These are phyloP conservation scores for Panicum virgatum DNA, from an alignment of 202 grass and related monocot genomes.

Conservation along the genomic window DNA sequence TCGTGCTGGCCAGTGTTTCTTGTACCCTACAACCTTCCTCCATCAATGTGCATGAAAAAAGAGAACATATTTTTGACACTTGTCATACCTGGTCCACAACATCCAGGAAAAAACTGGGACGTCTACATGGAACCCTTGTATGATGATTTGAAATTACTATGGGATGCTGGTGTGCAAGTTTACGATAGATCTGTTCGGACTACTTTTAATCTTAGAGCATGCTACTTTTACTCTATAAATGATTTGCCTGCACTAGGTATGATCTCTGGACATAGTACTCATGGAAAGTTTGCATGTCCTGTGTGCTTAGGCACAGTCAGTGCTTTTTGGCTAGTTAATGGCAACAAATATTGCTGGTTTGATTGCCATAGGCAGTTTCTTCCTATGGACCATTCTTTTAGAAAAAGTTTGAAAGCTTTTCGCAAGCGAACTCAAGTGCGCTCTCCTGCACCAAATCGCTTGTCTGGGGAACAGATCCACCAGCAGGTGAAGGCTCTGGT, in stretches of 20 bases:
- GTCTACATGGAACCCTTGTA: neutral
- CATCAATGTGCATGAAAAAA: neutral
- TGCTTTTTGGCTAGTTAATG: constrained; percentile 3
- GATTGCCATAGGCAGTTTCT: constrained; percentile 8
- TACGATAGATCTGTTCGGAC: neutral
- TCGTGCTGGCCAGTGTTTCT: constrained; percentile 5
- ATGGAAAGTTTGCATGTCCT: constrained; percentile 19
- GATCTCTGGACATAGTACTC: neutral
- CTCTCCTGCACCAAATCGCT: neutral
- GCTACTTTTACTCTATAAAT: neutral
- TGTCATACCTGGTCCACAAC: neutral
- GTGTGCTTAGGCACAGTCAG: neutral
- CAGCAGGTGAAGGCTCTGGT: neutral
- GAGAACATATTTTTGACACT: constrained; percentile 9
- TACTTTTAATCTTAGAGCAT: neutral
- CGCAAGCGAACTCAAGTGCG: neutral
- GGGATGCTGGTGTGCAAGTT: neutral
- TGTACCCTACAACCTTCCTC: neutral
- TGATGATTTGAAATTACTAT: neutral
- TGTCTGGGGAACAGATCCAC: neutral
- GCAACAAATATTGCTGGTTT: neutral
- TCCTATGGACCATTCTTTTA: neutral
- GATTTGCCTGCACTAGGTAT: neutral
- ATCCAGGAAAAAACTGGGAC: neutral
- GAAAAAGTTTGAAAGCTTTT: neutral